Evolutionary conservation across 495 filamentous ascomycete genomes (phyloP), one percentile per base, ranked within the genome.

Genomic region (Venustampulla echinocandica): DNA sequence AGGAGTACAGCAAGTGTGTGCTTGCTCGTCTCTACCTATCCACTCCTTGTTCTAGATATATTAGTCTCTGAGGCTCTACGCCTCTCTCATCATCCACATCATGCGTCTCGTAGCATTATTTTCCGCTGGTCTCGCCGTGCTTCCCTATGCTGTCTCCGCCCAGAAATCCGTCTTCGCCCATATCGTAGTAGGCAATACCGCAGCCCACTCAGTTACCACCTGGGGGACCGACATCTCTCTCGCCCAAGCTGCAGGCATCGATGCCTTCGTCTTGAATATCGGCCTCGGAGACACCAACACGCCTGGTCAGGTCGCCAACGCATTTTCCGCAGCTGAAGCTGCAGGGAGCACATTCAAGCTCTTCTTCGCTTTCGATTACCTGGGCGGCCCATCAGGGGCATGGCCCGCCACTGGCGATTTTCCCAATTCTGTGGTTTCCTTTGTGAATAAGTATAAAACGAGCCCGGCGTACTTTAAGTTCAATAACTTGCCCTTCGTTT

Each of bases 261-360:
- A 80, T 46, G 75, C 76, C 22, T 81, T 80, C 51, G 76, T 73
- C 5, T 62, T 79, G 27, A 79, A 79, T 55, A 76, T 79, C 37
- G 77, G 72, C 19, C 39, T 46, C 21, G 14, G 11, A 5, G 48
- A 56, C 22, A 6, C 23, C 11, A 56, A 56, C 25, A 45, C 46
- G 18, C 40, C 44, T 10, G 35, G n/a, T 20, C 53, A 56, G 39
- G 53, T 56, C 25, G 44, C 39, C n/a, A 49, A 52, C 42, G 49
- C 54, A 2, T 57, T 57, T 25, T 39, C 47, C 10, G 54, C 49
- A 11, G 51, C 51, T 7, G 51, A 49, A 22, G 27, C 47, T 6
- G n/a, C 20, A 3, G 33, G 47, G 1, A 24, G 18, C 10, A 19
- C 1, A n/a, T 56, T 56, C 34, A 51, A 56, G 23, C 48, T 56